phyloP scores from a whole-genome alignment of 2,329 filamentous ascomycete genomes.

The Fonsecaea monophora region DNA sequence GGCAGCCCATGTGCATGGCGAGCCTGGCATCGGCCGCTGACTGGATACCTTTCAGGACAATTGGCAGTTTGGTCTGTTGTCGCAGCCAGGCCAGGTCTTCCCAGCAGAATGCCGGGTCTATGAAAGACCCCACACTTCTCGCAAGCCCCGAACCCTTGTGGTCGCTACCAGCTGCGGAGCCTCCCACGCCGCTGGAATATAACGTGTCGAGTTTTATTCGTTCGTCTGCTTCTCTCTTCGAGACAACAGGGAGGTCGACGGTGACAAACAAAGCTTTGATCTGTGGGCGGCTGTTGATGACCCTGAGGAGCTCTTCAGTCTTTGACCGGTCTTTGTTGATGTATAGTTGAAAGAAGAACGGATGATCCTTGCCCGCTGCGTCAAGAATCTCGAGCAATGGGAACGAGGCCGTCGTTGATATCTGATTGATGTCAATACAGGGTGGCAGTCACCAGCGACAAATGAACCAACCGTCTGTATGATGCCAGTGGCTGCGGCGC shows the following conservation, averaged over 20 bases:
- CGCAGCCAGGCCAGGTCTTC: conserved; percentile 62
- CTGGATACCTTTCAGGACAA: conserved; percentile 65
- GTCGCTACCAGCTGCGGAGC: conserved; percentile 49
- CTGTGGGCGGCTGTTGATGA: conserved; percentile 59
- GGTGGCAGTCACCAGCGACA: neutral
- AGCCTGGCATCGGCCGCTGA: conserved; percentile 61
- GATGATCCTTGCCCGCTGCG: conserved; percentile 32
- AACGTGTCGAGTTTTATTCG: conserved; percentile 50
- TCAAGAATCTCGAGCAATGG: conserved; percentile 61
- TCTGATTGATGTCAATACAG: neutral
- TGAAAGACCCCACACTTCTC: conserved; percentile 48
- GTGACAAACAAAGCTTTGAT: conserved; percentile 54
- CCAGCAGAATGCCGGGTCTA: conserved; percentile 62
- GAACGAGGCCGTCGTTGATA: conserved; percentile 63
- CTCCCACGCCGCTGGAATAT: conserved; percentile 20
- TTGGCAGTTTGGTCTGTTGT: conserved; percentile 55
- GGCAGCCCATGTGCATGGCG: conserved; percentile 58
- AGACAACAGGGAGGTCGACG: conserved; percentile 62
- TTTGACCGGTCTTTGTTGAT: conserved; percentile 63
- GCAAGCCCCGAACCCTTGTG: conserved; percentile 62
- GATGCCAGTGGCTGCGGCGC: conserved; percentile 29
- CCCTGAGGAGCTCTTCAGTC: conserved; percentile 57
- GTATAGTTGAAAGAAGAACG: conserved; percentile 63
- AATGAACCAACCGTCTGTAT: conserved; percentile 60
- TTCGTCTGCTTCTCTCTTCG: conserved; percentile 65